These are phyloP conservation scores for Trichosporon inkin DNA, from an alignment of 1,284 basidiomycete species.

Conservation along the genomic window DNA sequence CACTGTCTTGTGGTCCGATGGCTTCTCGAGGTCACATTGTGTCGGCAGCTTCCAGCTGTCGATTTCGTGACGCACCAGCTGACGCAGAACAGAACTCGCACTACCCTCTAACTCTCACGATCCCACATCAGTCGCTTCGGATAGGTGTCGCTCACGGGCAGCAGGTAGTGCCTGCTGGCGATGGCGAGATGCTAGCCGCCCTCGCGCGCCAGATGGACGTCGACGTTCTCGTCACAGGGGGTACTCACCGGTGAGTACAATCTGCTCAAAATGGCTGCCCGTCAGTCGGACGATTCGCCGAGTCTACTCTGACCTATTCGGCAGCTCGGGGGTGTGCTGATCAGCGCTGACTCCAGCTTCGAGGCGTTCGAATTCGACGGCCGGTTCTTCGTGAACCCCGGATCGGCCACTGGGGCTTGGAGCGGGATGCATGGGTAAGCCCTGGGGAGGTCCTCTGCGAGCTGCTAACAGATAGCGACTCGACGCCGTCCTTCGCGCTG, in stretches of 20 bases:
- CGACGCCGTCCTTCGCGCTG: constrained; percentile 78
- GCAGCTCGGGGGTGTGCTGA: no score
- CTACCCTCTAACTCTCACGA: constrained; percentile 76
- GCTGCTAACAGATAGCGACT: constrained; percentile 52
- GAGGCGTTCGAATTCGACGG: constrained; percentile 88
- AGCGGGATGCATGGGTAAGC: constrained; percentile 66
- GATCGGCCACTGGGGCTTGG: constrained; percentile 94
- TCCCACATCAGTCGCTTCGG: constrained; percentile 71
- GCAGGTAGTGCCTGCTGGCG: constrained; percentile 87
- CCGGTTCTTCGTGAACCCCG: constrained; percentile 94
- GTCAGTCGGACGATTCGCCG: background rate
- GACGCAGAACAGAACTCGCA: constrained; percentile 43
- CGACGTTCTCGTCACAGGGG: constrained; percentile 88
- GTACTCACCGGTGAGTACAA: constrained; percentile 77
- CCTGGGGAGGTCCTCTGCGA: constrained; percentile 8
- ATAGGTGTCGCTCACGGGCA: constrained; percentile 94
- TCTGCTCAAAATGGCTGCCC: background rate
- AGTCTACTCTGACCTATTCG: background rate
- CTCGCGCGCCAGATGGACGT: constrained; percentile 95
- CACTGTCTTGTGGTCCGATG: no score
- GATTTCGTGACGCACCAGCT: background rate
- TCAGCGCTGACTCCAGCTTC: constrained; percentile 58
- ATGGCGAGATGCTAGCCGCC: constrained; percentile 78
- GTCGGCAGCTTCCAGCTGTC: no score
- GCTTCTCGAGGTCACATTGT: no score